Evolutionary conservation across 1,284 basidiomycete species (phyloP), one percentile per base, ranked within the genome.

Genomic region (Earliella scabrosa): DNA sequence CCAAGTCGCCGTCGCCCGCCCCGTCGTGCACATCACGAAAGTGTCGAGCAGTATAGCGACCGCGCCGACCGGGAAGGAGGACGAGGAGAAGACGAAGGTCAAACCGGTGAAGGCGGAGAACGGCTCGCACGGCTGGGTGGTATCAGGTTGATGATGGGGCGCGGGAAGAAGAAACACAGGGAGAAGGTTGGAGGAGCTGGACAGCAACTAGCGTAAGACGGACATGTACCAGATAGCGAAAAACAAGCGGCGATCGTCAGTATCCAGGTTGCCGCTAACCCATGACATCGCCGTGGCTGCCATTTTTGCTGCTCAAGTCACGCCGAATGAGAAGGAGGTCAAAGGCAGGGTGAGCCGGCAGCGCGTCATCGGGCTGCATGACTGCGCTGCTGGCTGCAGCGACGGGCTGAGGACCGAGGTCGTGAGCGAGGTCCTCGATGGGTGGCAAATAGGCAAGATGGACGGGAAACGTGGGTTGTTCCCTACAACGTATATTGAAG

Each of bases 371-470:
- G 92, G 90, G 0, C 66, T 90, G 59, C 85, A 88, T 66, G 88
- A 91, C 67, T 95, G 92, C 69, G 72, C 77, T 14, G 68, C 66
- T 0, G 89, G 85, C 0, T 82, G 82, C 7, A 77, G 82, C 3
- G 92, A 94, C 64, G 93, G 95, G 70, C 75, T 95, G 40, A 81
- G 80, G 61, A 88, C 95, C 54, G 70, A 80, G n/a, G 86, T 94
- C 18, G 66, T 90, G 23, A 85, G 84, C 35, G 90, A 93, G 69
- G 88, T 93, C 0, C 75, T 91, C 32, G 88, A 90, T 54, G 91
- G 85, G 52, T 95, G 93, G 93, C 93, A 89, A 86, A 83, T 93
- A 75, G 92, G 92, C 13, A 85, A 91, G 69, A 68, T 86, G 26
- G 73, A 76, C 47, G 90, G 89, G 14, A 77, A 77, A 63, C 84